Conservation (phyloP, 192 early-diverging fungal genomes). For the Coemansia sp. region DNA sequence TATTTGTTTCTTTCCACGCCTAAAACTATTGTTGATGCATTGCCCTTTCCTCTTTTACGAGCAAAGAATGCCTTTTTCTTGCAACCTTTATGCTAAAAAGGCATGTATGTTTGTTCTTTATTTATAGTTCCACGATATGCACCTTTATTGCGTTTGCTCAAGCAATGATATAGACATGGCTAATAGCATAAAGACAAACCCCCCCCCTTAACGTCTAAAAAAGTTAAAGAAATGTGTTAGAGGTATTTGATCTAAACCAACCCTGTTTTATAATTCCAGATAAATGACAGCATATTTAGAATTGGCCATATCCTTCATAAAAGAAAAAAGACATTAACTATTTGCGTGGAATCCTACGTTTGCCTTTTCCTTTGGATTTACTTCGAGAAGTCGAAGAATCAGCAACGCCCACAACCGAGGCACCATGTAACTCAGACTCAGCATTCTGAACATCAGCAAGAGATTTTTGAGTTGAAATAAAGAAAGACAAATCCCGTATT, state of each 20-base stretch:
- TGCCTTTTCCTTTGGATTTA: constrained; percentile 11
- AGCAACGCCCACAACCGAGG: constrained; percentile 23
- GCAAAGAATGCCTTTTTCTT: too few relatives aligned
- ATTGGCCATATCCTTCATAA: background rate
- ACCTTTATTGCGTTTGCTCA: background rate
- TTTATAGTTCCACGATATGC: background rate
- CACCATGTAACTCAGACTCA: constrained; percentile 14
- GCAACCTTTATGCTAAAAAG: background rate
- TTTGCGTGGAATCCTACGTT: constrained; percentile 1
- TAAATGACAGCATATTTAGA: background rate
- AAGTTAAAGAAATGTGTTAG: background rate
- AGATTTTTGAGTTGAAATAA: constrained; percentile 69
- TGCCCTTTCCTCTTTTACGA: too few relatives aligned
- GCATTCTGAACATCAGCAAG: constrained; percentile 40
- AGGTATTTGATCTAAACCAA: too few relatives aligned
- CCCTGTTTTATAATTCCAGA: background rate
- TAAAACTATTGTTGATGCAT: too few relatives aligned
- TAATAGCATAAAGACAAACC: background rate
- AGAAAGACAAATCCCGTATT: constrained; percentile 89
- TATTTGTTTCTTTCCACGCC: too few relatives aligned
- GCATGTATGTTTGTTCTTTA: background rate
- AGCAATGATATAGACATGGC: background rate
- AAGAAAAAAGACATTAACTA: background rate
- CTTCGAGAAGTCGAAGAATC: background rate
- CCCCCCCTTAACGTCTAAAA: too few relatives aligned